Conservation (phyloP, 2,329 filamentous ascomycete genomes). For the Microdochium trichocladiopsis region DNA sequence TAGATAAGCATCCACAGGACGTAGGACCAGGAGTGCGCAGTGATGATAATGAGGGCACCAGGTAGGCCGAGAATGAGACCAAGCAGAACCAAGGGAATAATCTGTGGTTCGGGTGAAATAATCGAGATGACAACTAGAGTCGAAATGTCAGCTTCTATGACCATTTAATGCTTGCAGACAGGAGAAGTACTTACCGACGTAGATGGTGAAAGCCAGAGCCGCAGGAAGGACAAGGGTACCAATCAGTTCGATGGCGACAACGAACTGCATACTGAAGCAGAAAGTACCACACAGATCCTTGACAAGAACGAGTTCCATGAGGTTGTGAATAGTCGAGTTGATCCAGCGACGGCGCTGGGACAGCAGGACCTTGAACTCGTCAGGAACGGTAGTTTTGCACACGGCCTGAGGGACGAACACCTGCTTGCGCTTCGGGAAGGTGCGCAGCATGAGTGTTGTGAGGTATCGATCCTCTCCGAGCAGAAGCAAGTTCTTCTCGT, state of each 20-base stretch:
- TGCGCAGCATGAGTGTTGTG: slow-evolving; percentile 95
- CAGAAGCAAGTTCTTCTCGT: slow-evolving; percentile 92
- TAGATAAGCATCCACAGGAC: slow-evolving; percentile 98
- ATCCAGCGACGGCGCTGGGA: slow-evolving; percentile 98
- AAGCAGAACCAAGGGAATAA: slow-evolving; percentile 86
- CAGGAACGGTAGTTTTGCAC: slow-evolving; percentile 96
- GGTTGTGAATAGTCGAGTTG: slow-evolving; percentile 97
- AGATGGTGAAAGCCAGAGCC: slow-evolving; percentile 94
- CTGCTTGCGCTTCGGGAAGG: slow-evolving; percentile 98
- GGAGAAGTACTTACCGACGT: slow-evolving; percentile 64
- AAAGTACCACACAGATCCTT: slow-evolving; percentile 96
- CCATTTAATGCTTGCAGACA: neutral
- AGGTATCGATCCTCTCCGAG: slow-evolving; percentile 96
- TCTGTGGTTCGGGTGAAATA: slow-evolving; percentile 65
- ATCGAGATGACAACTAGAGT: slow-evolving; percentile 77
- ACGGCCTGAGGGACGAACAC: slow-evolving; percentile 98
- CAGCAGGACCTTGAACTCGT: slow-evolving; percentile 83
- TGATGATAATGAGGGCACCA: slow-evolving; percentile 83
- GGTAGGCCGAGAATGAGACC: slow-evolving; percentile 90
- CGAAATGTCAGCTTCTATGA: slow-evolving; percentile 9
- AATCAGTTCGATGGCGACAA: slow-evolving; percentile 90
- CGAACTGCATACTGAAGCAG: slow-evolving; percentile 99
- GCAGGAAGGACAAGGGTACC: slow-evolving; percentile 93
- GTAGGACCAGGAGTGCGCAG: slow-evolving; percentile 87
- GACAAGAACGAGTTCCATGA: slow-evolving; percentile 95